Base-by-base conservation (phyloP, 2,329 filamentous ascomycete genomes). In the Clonostachys sp. region DNA sequence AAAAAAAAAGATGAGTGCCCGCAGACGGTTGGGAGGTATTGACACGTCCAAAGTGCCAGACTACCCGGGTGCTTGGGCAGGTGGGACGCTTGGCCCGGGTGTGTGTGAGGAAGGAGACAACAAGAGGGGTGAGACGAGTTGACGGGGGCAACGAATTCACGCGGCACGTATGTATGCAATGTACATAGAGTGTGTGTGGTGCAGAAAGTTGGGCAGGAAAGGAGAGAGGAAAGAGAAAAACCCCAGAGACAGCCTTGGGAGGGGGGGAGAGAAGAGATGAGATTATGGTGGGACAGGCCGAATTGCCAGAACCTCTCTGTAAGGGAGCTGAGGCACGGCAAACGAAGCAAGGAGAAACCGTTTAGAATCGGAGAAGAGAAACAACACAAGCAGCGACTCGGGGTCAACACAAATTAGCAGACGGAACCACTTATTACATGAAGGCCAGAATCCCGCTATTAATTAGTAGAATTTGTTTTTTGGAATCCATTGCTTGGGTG, bases 101-200 rank as follows among this genome's bases (percentile, higher is more conserved):
- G 47, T 57, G 57, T 55, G 57, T 57, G 42, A 53, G 45, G 38
- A 45, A 54, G 52, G 57, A 46, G 55, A 57, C 40, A 41, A 41
- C 40, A 41, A 41, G 16, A 20, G 12, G 13, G 40, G n/a, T 17
- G 40, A 41, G 13, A 17, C 12, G 40, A 41, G 4, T 17, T 13
- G 13, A 20, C 13, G 40, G 16, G 24, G 40, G 16, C 12, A 14
- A n/a, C 17, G 16, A 17, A 12, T 41, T 34, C 45, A 24, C 20
- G 33, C 12, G 12, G 13, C 3, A 38, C 33, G n/a, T 35, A 42
- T 35, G 38, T 20, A 30, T 34, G 40, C 45, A 49, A 43, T 44
- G 48, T 34, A 43, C 41, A 48, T 48, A 42, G 33, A 46, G 42
- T 42, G 34, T 13, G 45, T 47, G 36, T 40, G 17, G 36, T 40